Evolutionary conservation across 2,329 filamentous ascomycete species (phyloP).

Genomic region (Zymoseptoria crescenta): DNA sequence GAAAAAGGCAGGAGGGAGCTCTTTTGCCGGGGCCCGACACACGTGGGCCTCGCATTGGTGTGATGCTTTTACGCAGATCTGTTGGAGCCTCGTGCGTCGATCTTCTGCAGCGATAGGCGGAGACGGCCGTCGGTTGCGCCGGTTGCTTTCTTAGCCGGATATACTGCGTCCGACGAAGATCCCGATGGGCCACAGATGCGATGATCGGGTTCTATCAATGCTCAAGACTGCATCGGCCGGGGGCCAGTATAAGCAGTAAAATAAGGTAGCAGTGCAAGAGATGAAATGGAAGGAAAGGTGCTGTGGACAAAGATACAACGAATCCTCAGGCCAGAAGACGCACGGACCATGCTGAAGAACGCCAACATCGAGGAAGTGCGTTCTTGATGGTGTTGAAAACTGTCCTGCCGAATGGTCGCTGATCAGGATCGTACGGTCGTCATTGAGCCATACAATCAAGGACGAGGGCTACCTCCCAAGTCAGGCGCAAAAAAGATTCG

Average conservation of each 20-base stretch:
- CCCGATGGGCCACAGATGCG: background rate
- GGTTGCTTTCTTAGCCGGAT: background rate
- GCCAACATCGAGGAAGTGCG: too few species aligned
- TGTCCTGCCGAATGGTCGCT: too few species aligned
- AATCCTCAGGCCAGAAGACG: too few species aligned
- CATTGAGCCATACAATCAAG: too few species aligned
- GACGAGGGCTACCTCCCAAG: too few species aligned
- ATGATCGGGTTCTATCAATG: background rate
- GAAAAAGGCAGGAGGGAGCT: slow-evolving; percentile 1
- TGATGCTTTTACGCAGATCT: slow-evolving; percentile 7
- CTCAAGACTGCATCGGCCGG: background rate
- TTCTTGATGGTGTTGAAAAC: too few species aligned
- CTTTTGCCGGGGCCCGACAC: background rate
- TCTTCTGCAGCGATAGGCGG: slow-evolving; percentile 19
- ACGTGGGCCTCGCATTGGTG: background rate
- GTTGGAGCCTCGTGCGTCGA: slow-evolving; percentile 10
- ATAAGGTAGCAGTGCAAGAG: too few species aligned
- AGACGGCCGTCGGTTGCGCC: background rate
- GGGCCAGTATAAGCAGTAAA: background rate
- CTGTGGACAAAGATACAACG: too few species aligned
- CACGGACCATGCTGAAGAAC: too few species aligned
- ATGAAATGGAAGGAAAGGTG: too few species aligned
- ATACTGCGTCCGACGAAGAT: background rate
- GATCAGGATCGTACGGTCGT: too few species aligned
- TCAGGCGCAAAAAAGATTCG: too few species aligned